Conservation (phyloP, 139 green algal species). For the Yamagishiella unicocca region DNA sequence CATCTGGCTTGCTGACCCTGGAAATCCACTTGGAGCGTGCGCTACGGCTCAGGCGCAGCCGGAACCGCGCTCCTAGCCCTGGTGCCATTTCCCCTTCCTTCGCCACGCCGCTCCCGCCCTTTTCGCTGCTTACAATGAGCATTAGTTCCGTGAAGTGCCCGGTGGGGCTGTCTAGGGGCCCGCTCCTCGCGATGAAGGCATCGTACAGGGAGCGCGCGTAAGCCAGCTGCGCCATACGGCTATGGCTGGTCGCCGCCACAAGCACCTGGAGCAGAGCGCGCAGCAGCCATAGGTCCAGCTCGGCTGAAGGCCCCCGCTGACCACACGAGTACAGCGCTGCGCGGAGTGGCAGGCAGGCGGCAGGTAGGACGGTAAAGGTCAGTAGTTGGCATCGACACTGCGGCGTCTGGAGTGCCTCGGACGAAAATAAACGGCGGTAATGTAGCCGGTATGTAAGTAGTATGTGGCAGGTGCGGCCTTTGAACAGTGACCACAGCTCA, state of each 20-base stretch:
- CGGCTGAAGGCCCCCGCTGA: neutral
- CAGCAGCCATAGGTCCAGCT: slow-evolving; percentile 40
- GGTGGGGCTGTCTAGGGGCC: slow-evolving; percentile 25
- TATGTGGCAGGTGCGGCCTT: no score
- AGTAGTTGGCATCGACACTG: no score
- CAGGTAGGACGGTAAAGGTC: neutral
- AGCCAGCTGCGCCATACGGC: slow-evolving; percentile 4
- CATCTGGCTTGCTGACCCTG: no score
- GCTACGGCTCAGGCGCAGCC: no score
- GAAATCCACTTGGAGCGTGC: no score
- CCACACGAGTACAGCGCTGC: slow-evolving; percentile 31
- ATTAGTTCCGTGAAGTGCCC: slow-evolving; percentile 29
- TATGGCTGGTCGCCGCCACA: slow-evolving; percentile 1
- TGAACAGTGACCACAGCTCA: no score
- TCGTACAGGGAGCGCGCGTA: neutral
- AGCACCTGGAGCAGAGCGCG: slow-evolving; percentile 43
- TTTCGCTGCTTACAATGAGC: slow-evolving; percentile 27
- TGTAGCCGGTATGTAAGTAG: no score
- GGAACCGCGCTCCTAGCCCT: no score
- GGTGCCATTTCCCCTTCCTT: no score
- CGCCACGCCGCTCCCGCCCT: no score
- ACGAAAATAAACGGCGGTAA: no score
- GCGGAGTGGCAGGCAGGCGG: neutral
- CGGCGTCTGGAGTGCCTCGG: no score
- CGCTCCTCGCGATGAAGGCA: neutral